Percentiles rank a stretch among this genome's conserved stretches.
These are phyloP conservation scores for Camellia oleifera DNA, from an alignment of 179 eudicot genomes.

Conservation along the genomic window DNA sequence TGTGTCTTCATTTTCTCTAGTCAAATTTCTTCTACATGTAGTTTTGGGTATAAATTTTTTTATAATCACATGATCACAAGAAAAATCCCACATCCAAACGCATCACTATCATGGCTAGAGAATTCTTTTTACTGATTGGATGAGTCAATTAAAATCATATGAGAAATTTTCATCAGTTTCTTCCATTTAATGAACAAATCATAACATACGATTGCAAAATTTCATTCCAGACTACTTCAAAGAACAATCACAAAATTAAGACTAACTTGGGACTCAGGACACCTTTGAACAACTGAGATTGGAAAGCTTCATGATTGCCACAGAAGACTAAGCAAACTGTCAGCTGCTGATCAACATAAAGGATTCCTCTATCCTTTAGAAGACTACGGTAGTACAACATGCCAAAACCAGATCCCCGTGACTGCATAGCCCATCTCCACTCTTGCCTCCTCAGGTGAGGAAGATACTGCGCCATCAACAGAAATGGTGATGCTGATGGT, in stretches of 20 bases:
- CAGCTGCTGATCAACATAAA: too few relatives aligned
- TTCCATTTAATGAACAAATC: neutral
- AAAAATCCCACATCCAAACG: neutral
- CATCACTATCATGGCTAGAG: neutral
- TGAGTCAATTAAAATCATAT: neutral
- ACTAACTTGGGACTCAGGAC: conserved; percentile 15
- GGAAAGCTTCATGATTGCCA: conserved; percentile 40
- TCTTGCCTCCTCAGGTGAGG: too few relatives aligned
- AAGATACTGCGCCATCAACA: too few relatives aligned
- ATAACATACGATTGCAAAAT: too few relatives aligned
- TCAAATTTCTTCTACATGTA: neutral
- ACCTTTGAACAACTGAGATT: conserved; percentile 28
- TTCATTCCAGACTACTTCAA: neutral
- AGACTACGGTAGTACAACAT: too few relatives aligned
- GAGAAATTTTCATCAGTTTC: neutral
- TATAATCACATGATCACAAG: neutral
- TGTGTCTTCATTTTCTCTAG: neutral
- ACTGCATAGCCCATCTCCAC: too few relatives aligned
- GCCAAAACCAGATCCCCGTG: too few relatives aligned
- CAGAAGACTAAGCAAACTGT: too few relatives aligned
- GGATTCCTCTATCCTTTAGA: too few relatives aligned
- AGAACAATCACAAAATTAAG: neutral
- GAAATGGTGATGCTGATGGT: neutral
- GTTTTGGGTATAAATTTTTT: neutral
- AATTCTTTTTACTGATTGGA: neutral